Base-by-base conservation (phyloP, 2,329 filamentous ascomycete genomes). In the Akanthomyces lecanii region DNA sequence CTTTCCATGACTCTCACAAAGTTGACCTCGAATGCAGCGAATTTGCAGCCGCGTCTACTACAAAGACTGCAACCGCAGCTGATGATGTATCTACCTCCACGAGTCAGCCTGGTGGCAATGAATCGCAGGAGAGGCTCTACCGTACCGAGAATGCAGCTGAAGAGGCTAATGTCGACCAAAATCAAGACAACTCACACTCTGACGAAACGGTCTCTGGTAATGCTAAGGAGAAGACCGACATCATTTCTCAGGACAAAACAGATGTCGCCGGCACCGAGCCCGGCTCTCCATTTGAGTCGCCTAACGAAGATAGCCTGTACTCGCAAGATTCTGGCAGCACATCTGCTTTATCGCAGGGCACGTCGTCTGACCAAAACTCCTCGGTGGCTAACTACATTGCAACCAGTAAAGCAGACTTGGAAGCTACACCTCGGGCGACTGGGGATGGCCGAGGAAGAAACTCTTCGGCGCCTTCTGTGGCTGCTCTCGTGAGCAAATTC, bases 401-500 rank as follows among this genome's bases (percentile, higher is more conserved):
- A 52, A 23, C 7, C 14, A 10, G 21, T 16, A 36, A 23, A 18
- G 23, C 30, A 4, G 36, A 33, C n/a, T 44, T 44, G 40, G 38
- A 38, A 16, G 38, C 45, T 54, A 16, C 10, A 7, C 14, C 23
- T 6, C n/a, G 21, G 6, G 4, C 38, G 36, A 53, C 14, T 42
- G 23, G 11, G 25, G 23, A 16, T 6, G n/a, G 10, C 18, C 51
- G 42, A 42, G 52, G 42, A 21, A 62, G 60, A 55, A 56, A 62
- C 30, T 62, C 60, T 40, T 62, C 52, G 14, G 60, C 65, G 16
- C 63, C 65, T 44, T 70, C 69, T 5, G 69, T 70, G 18, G 69
- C 69, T 25, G 68, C 69, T 50, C 67, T 70, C 7, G 69, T 70
- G 25, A 68, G 58, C 33, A 70, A 68, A 40, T 70, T 70, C 47